Evolutionary conservation across 2,329 filamentous ascomycete genomes (phyloP).

Genomic region (Xylaria sp.): DNA sequence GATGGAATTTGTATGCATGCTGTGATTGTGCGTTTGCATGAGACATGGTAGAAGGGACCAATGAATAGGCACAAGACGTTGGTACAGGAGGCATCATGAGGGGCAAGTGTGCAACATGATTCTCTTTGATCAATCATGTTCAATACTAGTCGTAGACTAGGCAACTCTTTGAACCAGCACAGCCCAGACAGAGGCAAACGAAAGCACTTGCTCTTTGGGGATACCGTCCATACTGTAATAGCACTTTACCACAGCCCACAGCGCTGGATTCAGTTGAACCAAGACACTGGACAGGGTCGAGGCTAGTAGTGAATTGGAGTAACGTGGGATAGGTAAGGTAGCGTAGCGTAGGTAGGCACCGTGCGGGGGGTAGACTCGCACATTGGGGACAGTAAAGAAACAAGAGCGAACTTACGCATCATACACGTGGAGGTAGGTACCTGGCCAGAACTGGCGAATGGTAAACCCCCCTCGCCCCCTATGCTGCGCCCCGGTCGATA

Average conservation of each 20-base stretch:
- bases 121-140: slow-evolving; percentile 8
- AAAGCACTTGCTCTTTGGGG: background rate
- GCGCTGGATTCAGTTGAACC: background rate
- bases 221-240: background rate
- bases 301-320: background rate
- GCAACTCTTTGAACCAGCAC: slow-evolving; percentile 1
- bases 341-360: background rate
- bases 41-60: background rate
- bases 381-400: background rate
- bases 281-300: background rate
- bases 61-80: background rate
- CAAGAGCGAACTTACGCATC: slow-evolving; percentile 37
- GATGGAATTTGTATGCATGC: slow-evolving; percentile 2
- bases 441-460: slow-evolving; percentile 8
- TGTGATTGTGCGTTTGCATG: slow-evolving; percentile 4
- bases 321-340: background rate
- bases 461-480: background rate
- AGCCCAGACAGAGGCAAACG: background rate
- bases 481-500: background rate
- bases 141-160: background rate
- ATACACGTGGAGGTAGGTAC: slow-evolving; percentile 4
- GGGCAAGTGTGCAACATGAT: background rate
- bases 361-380: background rate
- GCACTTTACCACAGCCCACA: background rate
- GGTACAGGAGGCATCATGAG: background rate